These are phyloP conservation scores for Trametes villosa DNA, from an alignment of 768 basidiomycete genomes.

Conservation along the genomic window DNA sequence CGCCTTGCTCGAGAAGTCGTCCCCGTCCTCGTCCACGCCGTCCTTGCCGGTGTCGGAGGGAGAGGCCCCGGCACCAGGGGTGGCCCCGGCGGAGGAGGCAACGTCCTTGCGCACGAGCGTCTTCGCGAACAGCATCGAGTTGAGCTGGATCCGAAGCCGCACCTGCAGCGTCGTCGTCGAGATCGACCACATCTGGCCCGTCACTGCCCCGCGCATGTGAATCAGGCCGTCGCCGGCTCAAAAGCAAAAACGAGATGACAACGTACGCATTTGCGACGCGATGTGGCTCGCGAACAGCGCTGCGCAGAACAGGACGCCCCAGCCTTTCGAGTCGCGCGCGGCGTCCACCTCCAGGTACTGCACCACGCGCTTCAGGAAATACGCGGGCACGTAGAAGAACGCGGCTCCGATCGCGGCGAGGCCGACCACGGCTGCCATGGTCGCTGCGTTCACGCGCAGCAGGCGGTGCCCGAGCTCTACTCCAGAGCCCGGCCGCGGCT, in stretches of 20 bases:
- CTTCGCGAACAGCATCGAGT: conserved; percentile 84
- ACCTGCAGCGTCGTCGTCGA: conserved; percentile 73
- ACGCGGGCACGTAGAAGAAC: conserved; percentile 65
- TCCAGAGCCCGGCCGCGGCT: conserved; percentile 62
- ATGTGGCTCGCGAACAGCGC: conserved; percentile 54
- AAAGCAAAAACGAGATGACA: not conserved
- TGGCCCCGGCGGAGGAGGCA: conserved; percentile 57
- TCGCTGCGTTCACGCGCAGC: conserved; percentile 54
- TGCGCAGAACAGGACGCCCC: conserved; percentile 76
- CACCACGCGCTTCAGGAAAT: conserved; percentile 65
- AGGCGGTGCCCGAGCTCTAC: conserved; percentile 67
- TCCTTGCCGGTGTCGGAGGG: conserved; percentile 41
- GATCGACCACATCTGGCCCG: conserved; percentile 72
- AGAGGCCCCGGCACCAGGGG: conserved; percentile 26
- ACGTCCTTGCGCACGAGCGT: conserved; percentile 85
- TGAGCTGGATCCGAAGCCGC: conserved; percentile 73
- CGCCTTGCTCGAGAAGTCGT: conserved; percentile 57
- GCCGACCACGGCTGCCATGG: conserved; percentile 46
- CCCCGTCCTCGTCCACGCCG: conserved; percentile 64
- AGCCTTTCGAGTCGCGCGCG: conserved; percentile 54
- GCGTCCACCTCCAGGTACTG: conserved; percentile 68
- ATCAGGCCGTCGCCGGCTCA: not conserved
- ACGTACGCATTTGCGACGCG: conserved; percentile 47
- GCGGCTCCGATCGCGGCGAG: conserved; percentile 56
- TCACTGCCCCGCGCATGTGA: conserved; percentile 54